These are phyloP conservation scores for Salix exigua DNA, from an alignment of 345 rosid species.

Conservation along the genomic window DNA sequence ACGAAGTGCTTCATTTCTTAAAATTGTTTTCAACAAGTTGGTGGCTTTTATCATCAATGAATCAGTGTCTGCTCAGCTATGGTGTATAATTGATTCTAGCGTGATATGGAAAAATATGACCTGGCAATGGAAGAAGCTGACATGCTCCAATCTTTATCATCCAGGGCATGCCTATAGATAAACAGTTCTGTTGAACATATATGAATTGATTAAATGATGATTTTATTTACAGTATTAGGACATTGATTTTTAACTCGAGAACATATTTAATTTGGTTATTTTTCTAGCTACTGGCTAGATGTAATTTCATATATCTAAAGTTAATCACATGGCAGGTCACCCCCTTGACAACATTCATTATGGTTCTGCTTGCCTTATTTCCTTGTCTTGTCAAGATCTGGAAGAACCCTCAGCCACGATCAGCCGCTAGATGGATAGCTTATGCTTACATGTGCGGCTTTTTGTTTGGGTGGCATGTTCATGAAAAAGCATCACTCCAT, in stretches of 20 bases:
- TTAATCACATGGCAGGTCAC: constrained; percentile 51
- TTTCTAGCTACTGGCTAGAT: background rate
- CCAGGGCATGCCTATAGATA: background rate
- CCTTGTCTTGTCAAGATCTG: constrained; percentile 80
- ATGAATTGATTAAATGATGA: background rate
- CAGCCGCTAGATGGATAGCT: constrained; percentile 64
- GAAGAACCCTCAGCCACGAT: constrained; percentile 55
- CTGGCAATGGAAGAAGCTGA: background rate
- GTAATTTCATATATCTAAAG: background rate
- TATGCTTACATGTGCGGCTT: constrained; percentile 88
- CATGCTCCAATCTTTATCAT: background rate
- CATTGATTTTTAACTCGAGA: background rate
- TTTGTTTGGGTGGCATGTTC: constrained; percentile 97
- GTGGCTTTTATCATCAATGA: background rate
- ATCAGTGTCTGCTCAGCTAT: background rate
- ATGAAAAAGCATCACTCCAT: constrained; percentile 95
- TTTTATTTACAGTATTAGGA: background rate
- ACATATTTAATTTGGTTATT: background rate
- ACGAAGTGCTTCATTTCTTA: background rate
- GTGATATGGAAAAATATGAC: background rate
- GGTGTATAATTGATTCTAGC: background rate
- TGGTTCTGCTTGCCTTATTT: constrained; percentile 67
- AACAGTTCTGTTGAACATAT: background rate
- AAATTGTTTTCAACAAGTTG: background rate
- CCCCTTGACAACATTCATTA: constrained; percentile 56